These are phyloP conservation scores for Pythium insidiosum DNA, from an alignment of 352 stramenopile species.

Conservation along the genomic window DNA sequence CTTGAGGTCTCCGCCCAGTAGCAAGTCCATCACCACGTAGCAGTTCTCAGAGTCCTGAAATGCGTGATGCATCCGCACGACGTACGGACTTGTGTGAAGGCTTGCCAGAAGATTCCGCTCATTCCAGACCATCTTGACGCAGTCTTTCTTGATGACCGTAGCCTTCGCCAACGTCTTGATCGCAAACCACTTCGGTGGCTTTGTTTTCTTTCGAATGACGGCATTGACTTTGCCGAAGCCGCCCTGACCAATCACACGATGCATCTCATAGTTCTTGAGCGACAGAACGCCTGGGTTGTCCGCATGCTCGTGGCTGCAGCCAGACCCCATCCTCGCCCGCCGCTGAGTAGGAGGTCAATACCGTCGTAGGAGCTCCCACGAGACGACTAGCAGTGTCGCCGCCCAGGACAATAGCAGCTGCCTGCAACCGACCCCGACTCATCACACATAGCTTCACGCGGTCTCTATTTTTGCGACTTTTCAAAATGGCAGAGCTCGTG, in stretches of 20 bases:
- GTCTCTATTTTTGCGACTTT: too few species aligned
- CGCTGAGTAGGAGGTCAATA: too few species aligned
- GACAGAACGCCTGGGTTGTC: constrained; percentile 39
- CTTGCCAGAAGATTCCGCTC: constrained; percentile 63
- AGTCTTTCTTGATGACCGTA: constrained; percentile 47
- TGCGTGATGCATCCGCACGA: constrained; percentile 61
- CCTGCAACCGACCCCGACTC: too few species aligned
- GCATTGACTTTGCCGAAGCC: constrained; percentile 75
- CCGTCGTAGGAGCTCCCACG: too few species aligned
- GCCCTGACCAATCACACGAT: constrained; percentile 56
- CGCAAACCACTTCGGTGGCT: constrained; percentile 45
- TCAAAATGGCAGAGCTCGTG: too few species aligned
- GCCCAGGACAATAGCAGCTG: too few species aligned
- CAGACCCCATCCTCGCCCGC: constrained; percentile 50
- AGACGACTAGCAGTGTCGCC: too few species aligned
- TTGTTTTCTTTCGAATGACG: constrained; percentile 51
- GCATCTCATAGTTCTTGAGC: constrained; percentile 50
- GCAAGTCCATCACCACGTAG: constrained; percentile 74
- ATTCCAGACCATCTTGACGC: constrained; percentile 70
- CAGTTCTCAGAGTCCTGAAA: constrained; percentile 62
- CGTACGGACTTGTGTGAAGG: constrained; percentile 29
- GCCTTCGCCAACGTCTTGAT: constrained; percentile 67
- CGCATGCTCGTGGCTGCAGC: constrained; percentile 20
- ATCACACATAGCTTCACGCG: too few species aligned
- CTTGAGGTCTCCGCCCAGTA: constrained; percentile 65